Evolutionary conservation across 306 rosid genomes (phyloP), one percentile per base, ranked within the genome.

Genomic region (Cucumis cinereus): DNA sequence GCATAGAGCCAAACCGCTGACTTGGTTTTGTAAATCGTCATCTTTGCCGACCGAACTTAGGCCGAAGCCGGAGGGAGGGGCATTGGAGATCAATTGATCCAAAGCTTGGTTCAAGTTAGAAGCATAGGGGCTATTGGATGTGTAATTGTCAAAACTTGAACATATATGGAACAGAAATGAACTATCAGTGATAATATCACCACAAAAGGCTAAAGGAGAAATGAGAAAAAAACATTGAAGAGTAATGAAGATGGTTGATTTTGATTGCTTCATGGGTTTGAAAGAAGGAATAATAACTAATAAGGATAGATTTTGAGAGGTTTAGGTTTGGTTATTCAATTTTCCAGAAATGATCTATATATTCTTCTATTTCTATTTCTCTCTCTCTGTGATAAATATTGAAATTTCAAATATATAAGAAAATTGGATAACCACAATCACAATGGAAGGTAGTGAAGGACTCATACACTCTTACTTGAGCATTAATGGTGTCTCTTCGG

Each of bases 111-210:
- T 79, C 57, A 85, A 75, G 80, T 77, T 70, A 0, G 79, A 82
- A 30, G 64, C 81, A n/a, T 76, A 85, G 6, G 83, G 79, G 64
- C 61, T 77, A 11, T 62, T 12, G 47, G 86, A 12, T 26, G 96
- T 85, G 86, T 70, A 85, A 79, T 86, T 83, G 40, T 84, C 68
- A 12, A 74, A 67, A 81, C 23, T 78, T 49, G 88, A 90, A 64
- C 97, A 92, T 35, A 82, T 49, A 50, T 88, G 85, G 28, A 79
- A 71, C 40, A 92, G 90, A 24, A 45, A 69, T 38, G 88, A 86
- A 19, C 78, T 79, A 0, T 74, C 81, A 41, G 84, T 91, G 15
- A 76, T 2, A 12, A 43, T 68, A 22, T 68, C 50, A 35, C 41
- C 35, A 24, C 33, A 12, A 41, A 43, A 68, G 74, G 74, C 74